Conservation (phyloP, 805 yeast species). For the Soucietia sequanensis region DNA sequence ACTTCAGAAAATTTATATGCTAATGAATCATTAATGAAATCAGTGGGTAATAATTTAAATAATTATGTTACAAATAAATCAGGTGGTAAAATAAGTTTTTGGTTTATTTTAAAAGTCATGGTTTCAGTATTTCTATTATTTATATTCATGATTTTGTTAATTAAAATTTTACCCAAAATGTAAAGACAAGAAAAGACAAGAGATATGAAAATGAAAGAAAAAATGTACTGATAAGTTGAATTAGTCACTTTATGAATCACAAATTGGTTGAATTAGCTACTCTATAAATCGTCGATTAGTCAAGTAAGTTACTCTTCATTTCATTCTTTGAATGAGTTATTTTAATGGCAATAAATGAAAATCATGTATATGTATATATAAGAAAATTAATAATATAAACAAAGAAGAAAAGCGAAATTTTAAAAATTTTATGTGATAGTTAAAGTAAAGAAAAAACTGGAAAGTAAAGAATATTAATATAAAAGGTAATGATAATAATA, state of each 20-base stretch:
- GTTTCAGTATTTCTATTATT: constrained; percentile 24
- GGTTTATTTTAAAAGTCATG: constrained; percentile 34
- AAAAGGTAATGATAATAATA: background rate
- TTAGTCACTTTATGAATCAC: too few species aligned
- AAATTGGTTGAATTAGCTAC: too few species aligned
- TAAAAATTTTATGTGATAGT: too few species aligned
- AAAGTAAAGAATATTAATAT: background rate
- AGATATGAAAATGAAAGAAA: background rate
- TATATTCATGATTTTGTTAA: constrained; percentile 30
- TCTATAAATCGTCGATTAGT: too few species aligned
- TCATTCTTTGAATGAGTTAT: too few species aligned
- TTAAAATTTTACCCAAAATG: constrained; percentile 37
- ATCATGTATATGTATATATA: background rate
- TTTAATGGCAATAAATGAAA: too few species aligned
- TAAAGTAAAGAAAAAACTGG: background rate
- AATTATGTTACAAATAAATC: constrained; percentile 36
- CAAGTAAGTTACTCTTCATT: too few species aligned
- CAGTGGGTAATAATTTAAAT: constrained; percentile 36
- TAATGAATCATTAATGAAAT: constrained; percentile 27
- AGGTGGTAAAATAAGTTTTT: constrained; percentile 40
- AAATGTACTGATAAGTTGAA: too few species aligned
- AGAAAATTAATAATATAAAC: constrained; percentile 7
- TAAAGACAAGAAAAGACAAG: constrained; percentile 9
- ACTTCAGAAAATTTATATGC: constrained; percentile 34
- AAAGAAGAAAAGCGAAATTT: constrained; percentile 5